Base-by-base conservation (phyloP, 2,329 filamentous ascomycete genomes). In the Talaromyces sp. region DNA sequence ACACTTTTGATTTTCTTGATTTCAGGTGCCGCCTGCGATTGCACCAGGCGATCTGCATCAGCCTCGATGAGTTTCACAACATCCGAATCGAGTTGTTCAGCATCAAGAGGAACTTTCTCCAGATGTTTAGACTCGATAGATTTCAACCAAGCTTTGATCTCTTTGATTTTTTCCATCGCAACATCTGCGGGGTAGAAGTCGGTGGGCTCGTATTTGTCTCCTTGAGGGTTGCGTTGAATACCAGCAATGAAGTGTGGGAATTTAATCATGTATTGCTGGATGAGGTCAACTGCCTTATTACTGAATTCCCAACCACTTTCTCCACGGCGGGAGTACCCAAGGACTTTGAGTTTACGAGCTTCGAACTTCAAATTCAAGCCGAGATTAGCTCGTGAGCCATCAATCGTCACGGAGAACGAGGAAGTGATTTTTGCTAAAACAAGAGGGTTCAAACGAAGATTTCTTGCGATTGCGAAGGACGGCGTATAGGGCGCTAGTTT, bases 311-410 rank as follows among this genome's bases (percentile, higher is more conserved):
- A 99, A 5, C 96, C 95, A 31, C 86, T 89, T 12, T 86, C 82
- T 3, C 88, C 88, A 72, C 95, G 95, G 69, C 92, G 89, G 25
- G 93, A 96, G 76, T 97, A 99, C 0, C 95, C 95, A 35, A 99
- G 80, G 6, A 99, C 95, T 79, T 99, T 99, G 69, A 93, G 84
- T 77, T 97, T 96, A 78, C 91, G 93, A 2, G 87, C 91, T 74
- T 99, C 95, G 64, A 99, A 99, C 75, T 99, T 99, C 68, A 99
- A 83, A 71, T 99, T 99, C 65, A 99, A 82, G 0, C 95, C 95
- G 25, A 99, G 81, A 70, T 99, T 99, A 66, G 96, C 83, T 69
- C 91, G 90, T 63, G 92, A 81, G 28, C 90, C 92, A 63, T 91
- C 91, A 3, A 93, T 86, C 18, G 86, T 86, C 63, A 99, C 90